phyloP scores from a whole-genome alignment of 2,329 filamentous ascomycete genomes.

The Penicillium paneum region DNA sequence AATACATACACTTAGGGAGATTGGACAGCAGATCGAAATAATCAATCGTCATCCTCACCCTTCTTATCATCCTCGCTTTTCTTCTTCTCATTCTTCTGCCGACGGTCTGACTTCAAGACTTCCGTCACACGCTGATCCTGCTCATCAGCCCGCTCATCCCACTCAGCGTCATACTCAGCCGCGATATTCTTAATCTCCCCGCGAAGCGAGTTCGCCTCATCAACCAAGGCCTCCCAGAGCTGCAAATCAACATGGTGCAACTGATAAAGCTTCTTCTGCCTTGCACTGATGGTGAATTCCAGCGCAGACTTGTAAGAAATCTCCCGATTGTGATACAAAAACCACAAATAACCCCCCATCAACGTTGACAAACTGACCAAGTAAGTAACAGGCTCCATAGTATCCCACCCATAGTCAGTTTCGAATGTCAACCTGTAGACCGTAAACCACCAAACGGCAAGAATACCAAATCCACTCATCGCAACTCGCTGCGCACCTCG shows the following conservation, averaged over 20 bases:
- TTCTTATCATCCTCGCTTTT: constrained; percentile 23
- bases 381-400: constrained; percentile 88
- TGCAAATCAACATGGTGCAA: constrained; percentile 70
- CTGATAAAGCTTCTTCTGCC: constrained; percentile 75
- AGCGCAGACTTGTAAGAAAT: constrained; percentile 82
- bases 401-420: constrained; percentile 82
- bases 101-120: constrained; percentile 51
- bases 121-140: constrained; percentile 59
- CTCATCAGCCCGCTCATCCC: constrained; percentile 74
- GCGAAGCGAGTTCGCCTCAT: constrained; percentile 74
- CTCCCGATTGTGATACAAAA: constrained; percentile 86
- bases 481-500: constrained; percentile 74
- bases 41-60: constrained; percentile 30
- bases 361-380: constrained; percentile 80
- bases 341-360: constrained; percentile 90
- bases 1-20: neutral
- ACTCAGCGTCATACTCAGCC: constrained; percentile 84
- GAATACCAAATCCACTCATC: constrained; percentile 69
- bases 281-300: constrained; percentile 76
- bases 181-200: constrained; percentile 78
- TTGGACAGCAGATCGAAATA: neutral
- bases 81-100: constrained; percentile 37
- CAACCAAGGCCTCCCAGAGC: constrained; percentile 73
- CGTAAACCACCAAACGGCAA: constrained; percentile 75
- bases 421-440: constrained; percentile 68